A percentile compares a stretch with the other conserved stretches of the same genome.
Evolutionary conservation across 768 basidiomycete genomes (phyloP).

Genomic region (Trametes sanguinea): DNA sequence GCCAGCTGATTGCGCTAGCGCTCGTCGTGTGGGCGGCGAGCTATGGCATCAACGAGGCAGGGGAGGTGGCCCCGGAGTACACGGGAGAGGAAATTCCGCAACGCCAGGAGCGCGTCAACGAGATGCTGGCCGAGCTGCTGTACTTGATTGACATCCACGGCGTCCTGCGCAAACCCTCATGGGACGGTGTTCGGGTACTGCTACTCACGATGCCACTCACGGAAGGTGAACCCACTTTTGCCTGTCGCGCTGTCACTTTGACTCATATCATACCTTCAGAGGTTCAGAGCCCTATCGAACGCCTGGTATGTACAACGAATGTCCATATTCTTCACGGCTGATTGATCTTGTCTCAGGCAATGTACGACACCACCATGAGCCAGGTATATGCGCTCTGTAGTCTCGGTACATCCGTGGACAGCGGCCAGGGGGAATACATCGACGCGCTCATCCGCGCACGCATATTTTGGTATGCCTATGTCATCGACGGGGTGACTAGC

Average conservation of each 20-base stretch:
- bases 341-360: slow-evolving; percentile 43
- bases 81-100: slow-evolving; percentile 39
- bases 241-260: neutral
- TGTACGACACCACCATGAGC: slow-evolving; percentile 81
- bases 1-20: slow-evolving; percentile 73
- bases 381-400: slow-evolving; percentile 80
- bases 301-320: slow-evolving; percentile 37
- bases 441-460: slow-evolving; percentile 66
- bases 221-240: slow-evolving; percentile 56
- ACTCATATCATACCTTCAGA: slow-evolving; percentile 34
- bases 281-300: slow-evolving; percentile 45
- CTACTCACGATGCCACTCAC: slow-evolving; percentile 81
- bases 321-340: neutral
- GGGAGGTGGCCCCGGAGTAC: slow-evolving; percentile 49
- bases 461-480: slow-evolving; percentile 88
- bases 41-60: slow-evolving; percentile 83
- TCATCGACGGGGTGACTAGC: slow-evolving; percentile 80
- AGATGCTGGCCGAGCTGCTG: slow-evolving; percentile 76
- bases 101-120: slow-evolving; percentile 58
- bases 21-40: slow-evolving; percentile 89
- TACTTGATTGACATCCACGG: slow-evolving; percentile 79
- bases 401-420: slow-evolving; percentile 50
- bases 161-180: slow-evolving; percentile 76
- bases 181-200: slow-evolving; percentile 84
- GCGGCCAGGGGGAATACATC: slow-evolving; percentile 55